Evolutionary conservation across 2,329 filamentous ascomycete species (phyloP), one percentile per base, ranked within the genome.

Genomic region (Microdochium bolleyi): DNA sequence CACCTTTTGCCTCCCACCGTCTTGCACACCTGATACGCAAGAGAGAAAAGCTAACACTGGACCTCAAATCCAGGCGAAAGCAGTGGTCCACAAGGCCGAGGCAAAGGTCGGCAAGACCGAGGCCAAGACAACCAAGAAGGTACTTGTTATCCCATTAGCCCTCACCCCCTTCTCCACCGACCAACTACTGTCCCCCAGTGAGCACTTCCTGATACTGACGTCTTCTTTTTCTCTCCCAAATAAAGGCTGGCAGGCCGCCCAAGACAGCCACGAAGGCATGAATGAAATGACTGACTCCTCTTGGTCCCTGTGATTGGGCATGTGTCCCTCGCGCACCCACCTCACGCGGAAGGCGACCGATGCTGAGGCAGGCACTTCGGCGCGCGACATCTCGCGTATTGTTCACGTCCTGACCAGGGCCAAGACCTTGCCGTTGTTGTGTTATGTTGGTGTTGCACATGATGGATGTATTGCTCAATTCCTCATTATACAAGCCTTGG

Each of bases 1-100:
- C n/a, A n/a, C n/a, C n/a, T n/a, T n/a, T n/a, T n/a, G n/a, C n/a
- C 58, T 41, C 13, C 19, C 49, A 10, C 22, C 49, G 4, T 9
- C 32, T 51, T 24, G 13, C 3, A n/a, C 49, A 8, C 5, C 8
- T 13, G 9, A 52, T 27, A 4, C 5, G 11, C 5, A 30, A 30
- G 5, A 30, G 5, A 30, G 5, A 11, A 5, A 30, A 19, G 8
- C 24, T 19, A 8, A 46, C 22, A 30, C n/a, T n/a, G n/a, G n/a
- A 44, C 16, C 37, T 16, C n/a, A 52, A 46, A 46, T 3, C 4
- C 49, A 67, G 65, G 62, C 61, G 53, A 67, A 65, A 49, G 58
- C 61, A 34, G 58, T 59, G n/a, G 61, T 56, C 16, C 63, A 61
- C 58, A 67, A 64, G 53, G 60, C 54, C 25, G 58, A 64, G 21